Evolutionary conservation across 441 rosid species (phyloP).

Genomic region (Euphorbia corollata): DNA sequence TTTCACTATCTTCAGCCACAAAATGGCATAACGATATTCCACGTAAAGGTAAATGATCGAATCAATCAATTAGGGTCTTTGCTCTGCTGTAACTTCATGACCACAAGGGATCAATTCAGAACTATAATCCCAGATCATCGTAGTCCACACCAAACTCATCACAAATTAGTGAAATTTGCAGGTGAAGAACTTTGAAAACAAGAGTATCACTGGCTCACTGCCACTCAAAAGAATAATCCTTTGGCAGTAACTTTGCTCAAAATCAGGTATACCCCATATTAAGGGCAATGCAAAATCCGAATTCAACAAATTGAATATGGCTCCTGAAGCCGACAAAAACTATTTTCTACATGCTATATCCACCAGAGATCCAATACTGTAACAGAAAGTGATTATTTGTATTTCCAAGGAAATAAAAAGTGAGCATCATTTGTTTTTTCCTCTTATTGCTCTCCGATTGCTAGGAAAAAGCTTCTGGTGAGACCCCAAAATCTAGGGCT

Average conservation of each 20-base stretch:
- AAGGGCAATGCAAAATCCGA: slow-evolving; percentile 12
- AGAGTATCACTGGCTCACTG: too few species aligned
- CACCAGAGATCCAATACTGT: slow-evolving; percentile 23
- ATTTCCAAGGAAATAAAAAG: neutral
- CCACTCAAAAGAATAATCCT: neutral
- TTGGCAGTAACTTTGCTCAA: neutral
- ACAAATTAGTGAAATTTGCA: too few species aligned
- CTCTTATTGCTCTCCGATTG: slow-evolving; percentile 32
- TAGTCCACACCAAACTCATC: too few species aligned
- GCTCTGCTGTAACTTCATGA: too few species aligned
- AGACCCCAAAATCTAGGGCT: slow-evolving; percentile 39
- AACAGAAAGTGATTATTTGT: too few species aligned
- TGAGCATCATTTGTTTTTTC: slow-evolving; percentile 8
- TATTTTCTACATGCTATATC: slow-evolving; percentile 29
- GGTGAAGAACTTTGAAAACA: too few species aligned
- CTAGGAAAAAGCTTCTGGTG: slow-evolving; percentile 11
- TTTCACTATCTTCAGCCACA: too few species aligned
- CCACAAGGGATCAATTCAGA: too few species aligned
- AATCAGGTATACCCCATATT: slow-evolving; percentile 17
- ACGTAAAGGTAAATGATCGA: too few species aligned
- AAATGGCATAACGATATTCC: too few species aligned
- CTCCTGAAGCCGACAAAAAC: slow-evolving; percentile 25
- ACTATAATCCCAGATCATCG: too few species aligned
- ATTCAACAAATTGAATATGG: slow-evolving; percentile 20
- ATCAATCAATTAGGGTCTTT: too few species aligned